A percentile compares a stretch with the other conserved stretches of the same genome.
Evolutionary conservation across 495 filamentous ascomycete genomes (phyloP).

Genomic region (Friedmanniomyces endolithicus): DNA sequence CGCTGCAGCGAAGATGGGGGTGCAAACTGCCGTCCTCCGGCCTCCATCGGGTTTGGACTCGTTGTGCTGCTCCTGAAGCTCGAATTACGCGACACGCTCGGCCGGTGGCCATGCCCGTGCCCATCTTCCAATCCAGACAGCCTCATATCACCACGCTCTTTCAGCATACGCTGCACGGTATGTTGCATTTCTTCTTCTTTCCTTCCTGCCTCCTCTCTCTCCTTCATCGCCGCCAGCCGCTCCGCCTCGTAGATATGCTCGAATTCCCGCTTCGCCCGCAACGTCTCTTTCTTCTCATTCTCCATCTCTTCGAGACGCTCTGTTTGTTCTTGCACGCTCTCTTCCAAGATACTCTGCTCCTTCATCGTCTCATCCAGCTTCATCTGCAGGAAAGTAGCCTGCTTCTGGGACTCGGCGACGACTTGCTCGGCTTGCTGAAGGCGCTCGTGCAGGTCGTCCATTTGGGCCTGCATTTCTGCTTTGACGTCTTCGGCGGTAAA

Average conservation of each 20-base stretch:
- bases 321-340: slow-evolving; percentile 68
- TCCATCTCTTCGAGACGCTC: slow-evolving; percentile 65
- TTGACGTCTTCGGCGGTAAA: slow-evolving; percentile 44
- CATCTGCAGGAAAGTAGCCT: slow-evolving; percentile 71
- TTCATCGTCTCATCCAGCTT: slow-evolving; percentile 72
- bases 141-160: slow-evolving; percentile 56
- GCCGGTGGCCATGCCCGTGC: slow-evolving; percentile 5
- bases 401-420: slow-evolving; percentile 70
- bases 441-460: slow-evolving; percentile 75
- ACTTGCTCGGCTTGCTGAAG: slow-evolving; percentile 66
- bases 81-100: slow-evolving; percentile 4
- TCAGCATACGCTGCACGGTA: slow-evolving; percentile 81
- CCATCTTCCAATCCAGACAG: slow-evolving; percentile 51
- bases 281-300: slow-evolving; percentile 65
- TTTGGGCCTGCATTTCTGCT: slow-evolving; percentile 59
- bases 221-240: slow-evolving; percentile 71
- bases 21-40: slow-evolving; percentile 55
- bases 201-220: slow-evolving; percentile 75
- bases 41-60: slow-evolving; percentile 33
- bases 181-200: slow-evolving; percentile 79
- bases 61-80: slow-evolving; percentile 22
- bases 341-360: slow-evolving; percentile 78
- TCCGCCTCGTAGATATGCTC: slow-evolving; percentile 84
- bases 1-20: slow-evolving; percentile 73
- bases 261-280: slow-evolving; percentile 72